phyloP scores from a whole-genome alignment of 371 early-diverging fungal species.

The Entomophthora muscae region DNA sequence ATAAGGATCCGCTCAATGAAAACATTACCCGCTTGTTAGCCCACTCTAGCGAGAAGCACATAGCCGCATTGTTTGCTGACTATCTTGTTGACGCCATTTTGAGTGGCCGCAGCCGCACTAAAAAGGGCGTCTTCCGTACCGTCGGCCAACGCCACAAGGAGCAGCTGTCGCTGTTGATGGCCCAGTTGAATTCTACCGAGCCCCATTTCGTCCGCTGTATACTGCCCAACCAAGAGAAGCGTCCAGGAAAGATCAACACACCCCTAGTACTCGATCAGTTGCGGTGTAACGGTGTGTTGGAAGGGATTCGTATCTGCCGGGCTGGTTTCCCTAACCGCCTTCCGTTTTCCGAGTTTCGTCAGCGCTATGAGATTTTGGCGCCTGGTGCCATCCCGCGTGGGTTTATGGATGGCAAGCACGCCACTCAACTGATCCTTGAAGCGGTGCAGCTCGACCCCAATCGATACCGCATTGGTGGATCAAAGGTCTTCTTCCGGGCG shows the following conservation, averaged over 20 bases:
- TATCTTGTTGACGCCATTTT: constrained; percentile 38
- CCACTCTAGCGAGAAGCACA: constrained; percentile 55
- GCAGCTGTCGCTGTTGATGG: constrained; percentile 80
- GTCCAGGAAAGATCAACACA: constrained; percentile 61
- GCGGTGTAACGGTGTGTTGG: constrained; percentile 98
- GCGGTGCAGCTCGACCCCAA: constrained; percentile 47
- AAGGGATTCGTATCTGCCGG: constrained; percentile 97
- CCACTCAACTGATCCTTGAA: constrained; percentile 58
- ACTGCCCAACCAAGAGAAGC: constrained; percentile 93
- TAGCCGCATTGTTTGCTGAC: constrained; percentile 69
- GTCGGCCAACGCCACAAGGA: constrained; percentile 96
- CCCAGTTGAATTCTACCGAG: constrained; percentile 72
- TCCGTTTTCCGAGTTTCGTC: constrained; percentile 85
- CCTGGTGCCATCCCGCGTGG: constrained; percentile 59
- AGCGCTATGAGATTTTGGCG: constrained; percentile 85
- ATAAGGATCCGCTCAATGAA: constrained; percentile 99
- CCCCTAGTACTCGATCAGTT: constrained; percentile 89
- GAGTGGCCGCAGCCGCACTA: constrained; percentile 19
- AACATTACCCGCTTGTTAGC: constrained; percentile 79
- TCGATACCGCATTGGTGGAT: constrained; percentile 82
- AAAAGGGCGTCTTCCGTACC: constrained; percentile 66
- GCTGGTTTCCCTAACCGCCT: constrained; percentile 96
- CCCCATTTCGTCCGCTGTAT: constrained; percentile 99
- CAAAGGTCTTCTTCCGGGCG: constrained; percentile 97
- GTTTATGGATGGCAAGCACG: constrained; percentile 75